These are phyloP conservation scores for Chaetothyriales sp. DNA, from an alignment of 2,329 filamentous ascomycete genomes.

Conservation along the genomic window DNA sequence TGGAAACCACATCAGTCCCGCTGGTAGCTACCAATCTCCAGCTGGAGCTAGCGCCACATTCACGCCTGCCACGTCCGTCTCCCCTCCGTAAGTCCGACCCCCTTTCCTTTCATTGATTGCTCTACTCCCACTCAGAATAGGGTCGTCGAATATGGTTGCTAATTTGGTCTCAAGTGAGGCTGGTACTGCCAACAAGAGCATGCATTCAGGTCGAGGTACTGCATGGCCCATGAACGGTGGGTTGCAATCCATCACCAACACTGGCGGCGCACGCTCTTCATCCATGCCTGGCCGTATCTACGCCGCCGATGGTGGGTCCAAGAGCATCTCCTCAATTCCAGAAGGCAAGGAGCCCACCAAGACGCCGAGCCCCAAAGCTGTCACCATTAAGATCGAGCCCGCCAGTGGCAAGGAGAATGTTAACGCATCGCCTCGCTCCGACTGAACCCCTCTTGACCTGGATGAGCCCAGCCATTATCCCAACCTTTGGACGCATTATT, in stretches of 20 bases:
- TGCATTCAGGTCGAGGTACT: conserved; percentile 21
- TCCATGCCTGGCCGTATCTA: conserved; percentile 14
- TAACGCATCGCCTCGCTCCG: neutral
- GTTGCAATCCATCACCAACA: conserved; percentile 25
- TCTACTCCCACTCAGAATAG: neutral
- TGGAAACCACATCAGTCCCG: conserved; percentile 27
- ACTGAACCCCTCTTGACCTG: neutral
- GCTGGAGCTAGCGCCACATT: conserved; percentile 27
- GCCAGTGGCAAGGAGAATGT: conserved; percentile 26
- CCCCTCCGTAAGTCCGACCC: conserved; percentile 28
- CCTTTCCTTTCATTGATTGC: neutral
- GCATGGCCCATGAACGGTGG: conserved; percentile 25
- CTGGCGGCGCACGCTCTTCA: conserved; percentile 12
- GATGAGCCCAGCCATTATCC: neutral
- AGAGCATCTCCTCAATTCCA: conserved; percentile 21
- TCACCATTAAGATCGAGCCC: conserved; percentile 23
- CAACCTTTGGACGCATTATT: neutral
- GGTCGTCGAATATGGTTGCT: conserved; percentile 10
- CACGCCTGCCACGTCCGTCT: conserved; percentile 35
- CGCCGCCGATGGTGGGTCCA: conserved; percentile 23
- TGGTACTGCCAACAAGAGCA: conserved; percentile 25
- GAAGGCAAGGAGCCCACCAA: conserved; percentile 21
- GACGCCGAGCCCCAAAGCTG: conserved; percentile 28
- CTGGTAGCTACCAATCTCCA: conserved; percentile 30
- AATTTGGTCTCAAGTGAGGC: conserved; percentile 22